Conservation (phyloP, 148 eudicot genomes). For the Arbutus unedo region DNA sequence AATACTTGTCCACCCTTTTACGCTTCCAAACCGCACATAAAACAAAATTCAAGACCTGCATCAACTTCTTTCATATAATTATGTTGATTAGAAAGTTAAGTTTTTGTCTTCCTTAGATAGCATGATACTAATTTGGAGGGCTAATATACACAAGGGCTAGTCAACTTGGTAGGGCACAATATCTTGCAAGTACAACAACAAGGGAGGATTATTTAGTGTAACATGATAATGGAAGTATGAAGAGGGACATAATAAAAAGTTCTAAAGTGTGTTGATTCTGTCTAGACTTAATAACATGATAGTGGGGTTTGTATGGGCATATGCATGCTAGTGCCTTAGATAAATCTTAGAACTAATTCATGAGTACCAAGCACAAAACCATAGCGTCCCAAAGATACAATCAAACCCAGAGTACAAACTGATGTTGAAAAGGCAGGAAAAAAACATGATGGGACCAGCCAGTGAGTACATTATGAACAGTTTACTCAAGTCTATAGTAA, state of each 20-base stretch:
- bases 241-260: neutral
- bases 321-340: neutral
- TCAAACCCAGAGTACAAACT: neutral
- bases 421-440: neutral
- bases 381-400: neutral
- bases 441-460: neutral
- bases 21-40: neutral
- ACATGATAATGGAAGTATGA: neutral
- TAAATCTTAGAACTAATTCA: neutral
- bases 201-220: neutral
- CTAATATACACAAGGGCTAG: neutral
- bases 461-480: neutral
- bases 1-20: neutral
- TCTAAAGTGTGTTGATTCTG: neutral
- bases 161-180: neutral
- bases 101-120: neutral
- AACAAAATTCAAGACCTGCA: neutral
- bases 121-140: neutral
- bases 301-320: neutral
- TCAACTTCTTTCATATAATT: neutral
- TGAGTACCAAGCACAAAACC: neutral
- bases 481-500: neutral
- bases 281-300: too few species aligned
- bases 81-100: neutral
- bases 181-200: neutral